Evolutionary conservation across 2,329 filamentous ascomycete species (phyloP).

Genomic region (Fusarium tjaetaba): DNA sequence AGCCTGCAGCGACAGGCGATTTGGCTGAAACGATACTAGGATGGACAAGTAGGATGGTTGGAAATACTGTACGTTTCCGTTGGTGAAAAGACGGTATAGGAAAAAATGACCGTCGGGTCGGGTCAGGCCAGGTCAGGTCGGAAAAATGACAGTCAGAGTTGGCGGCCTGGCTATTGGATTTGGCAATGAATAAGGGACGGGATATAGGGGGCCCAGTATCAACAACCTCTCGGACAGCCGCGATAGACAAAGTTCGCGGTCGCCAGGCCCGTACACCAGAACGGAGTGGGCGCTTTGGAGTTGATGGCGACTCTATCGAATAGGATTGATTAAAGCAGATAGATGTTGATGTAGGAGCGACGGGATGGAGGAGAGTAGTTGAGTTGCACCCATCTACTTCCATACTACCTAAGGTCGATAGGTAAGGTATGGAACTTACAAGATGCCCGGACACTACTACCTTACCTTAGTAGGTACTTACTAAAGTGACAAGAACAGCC

Average conservation of each 20-base stretch:
- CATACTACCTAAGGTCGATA: too few species aligned
- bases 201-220: constrained; percentile 4
- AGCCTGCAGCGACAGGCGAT: constrained; percentile 20
- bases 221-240: constrained; percentile 3
- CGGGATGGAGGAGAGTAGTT: not conserved
- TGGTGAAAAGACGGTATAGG: constrained; percentile 32
- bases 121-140: constrained; percentile 14
- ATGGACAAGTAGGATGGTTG: constrained; percentile 6
- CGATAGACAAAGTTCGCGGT: constrained; percentile 1
- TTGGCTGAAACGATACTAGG: constrained; percentile 29
- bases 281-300: not conserved
- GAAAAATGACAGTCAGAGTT: constrained; percentile 14
- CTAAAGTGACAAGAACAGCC: not conserved
- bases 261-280: not conserved
- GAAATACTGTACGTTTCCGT: not conserved
- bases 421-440: not conserved
- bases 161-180: not conserved
- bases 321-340: not conserved
- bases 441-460: not conserved
- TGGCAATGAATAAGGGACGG: not conserved
- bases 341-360: constrained; percentile 12
- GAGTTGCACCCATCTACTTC: not conserved
- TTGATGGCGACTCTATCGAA: not conserved
- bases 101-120: constrained; percentile 1
- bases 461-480: not conserved